Evolutionary conservation across 352 stramenopile species (phyloP), one percentile per base, ranked within the genome.

Genomic region (Pelagophyceae sp.): DNA sequence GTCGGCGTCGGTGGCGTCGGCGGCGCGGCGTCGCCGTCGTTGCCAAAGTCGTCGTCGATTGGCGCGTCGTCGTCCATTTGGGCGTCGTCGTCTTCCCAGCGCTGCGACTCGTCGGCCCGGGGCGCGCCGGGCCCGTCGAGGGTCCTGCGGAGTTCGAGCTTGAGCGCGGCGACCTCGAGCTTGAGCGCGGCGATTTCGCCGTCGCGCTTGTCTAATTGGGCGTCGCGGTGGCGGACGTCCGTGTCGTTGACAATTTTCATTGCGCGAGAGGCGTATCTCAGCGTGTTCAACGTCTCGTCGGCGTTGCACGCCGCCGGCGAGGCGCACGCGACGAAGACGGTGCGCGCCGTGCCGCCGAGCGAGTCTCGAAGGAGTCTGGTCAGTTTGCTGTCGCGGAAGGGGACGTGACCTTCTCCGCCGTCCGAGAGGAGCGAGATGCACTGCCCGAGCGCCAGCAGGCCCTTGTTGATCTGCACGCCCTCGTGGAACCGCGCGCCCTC

Each of bases 391-490:
- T 96, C 89, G 40, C 91, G 90, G 76, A 96, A 96, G 0, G 91
- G 91, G 0, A 96, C 90, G 80, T 96, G 91, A 11, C 11, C 11
- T 11, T 11, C 45, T 11, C 45, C 45, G 11, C 45, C 45, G 78
- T 92, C 93, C 76, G 86, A 93, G 11, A 99, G 84, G 15, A 94
- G 93, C 79, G 95, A 98, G 78, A 99, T 98, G 37, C 98, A 95
- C 80, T 98, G 98, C 1, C 96, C 96, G 27, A 99, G 88, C 15
- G 93, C 94, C 25, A 99, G 86, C 31, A 99, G 87, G 1, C 96
- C 96, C 83, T 98, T 95, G 87, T 99, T 99, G 83, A 99, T 99
- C 80, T 98, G 90, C 63, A 98, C 98, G 38, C 93, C 94, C 87
- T 99, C 94, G 77, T 92, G 95, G 74, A 97, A 82, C 0, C 95